Conservation (phyloP, 371 early-diverging fungal genomes). For the Basidiobolus meristosporus region DNA sequence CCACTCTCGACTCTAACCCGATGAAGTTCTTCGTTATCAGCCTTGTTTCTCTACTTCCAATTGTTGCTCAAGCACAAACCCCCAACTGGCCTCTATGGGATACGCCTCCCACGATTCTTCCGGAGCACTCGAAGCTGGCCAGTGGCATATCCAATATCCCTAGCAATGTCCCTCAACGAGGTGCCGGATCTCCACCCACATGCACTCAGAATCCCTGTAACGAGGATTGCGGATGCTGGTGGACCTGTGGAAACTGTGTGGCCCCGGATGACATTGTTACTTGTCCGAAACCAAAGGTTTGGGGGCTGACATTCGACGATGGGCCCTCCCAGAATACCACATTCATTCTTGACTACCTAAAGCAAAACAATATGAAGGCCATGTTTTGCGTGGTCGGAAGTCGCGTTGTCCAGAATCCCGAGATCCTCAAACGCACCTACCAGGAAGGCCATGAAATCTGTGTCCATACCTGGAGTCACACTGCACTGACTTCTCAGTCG, state of each 20-base stretch:
- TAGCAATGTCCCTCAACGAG: too few relatives aligned
- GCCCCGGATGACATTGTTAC: slow-evolving; percentile 5
- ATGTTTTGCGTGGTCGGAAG: slow-evolving; percentile 41
- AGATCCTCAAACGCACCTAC: slow-evolving; percentile 19
- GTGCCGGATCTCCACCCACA: too few relatives aligned
- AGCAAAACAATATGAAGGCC: slow-evolving; percentile 22
- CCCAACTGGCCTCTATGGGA: too few relatives aligned
- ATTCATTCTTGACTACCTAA: slow-evolving; percentile 22
- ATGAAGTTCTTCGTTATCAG: too few relatives aligned
- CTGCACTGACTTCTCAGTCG: slow-evolving; percentile 27
- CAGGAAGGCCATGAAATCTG: slow-evolving; percentile 18
- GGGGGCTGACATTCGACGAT: slow-evolving; percentile 15
- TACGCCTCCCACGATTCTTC: too few relatives aligned
- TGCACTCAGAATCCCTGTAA: too few relatives aligned
- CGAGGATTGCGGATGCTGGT: slow-evolving; percentile 9
- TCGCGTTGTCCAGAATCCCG: slow-evolving; percentile 25
- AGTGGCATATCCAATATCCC: too few relatives aligned
- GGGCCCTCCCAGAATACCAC: slow-evolving; percentile 10
- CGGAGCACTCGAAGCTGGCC: too few relatives aligned
- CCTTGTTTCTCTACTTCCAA: too few relatives aligned
- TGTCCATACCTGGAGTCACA: slow-evolving; percentile 35
- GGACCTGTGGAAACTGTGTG: slow-evolving; percentile 10
- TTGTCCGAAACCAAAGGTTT: slow-evolving; percentile 8
- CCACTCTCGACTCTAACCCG: too few relatives aligned
- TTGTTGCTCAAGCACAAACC: too few relatives aligned